phyloP scores from a whole-genome alignment of 345 rosid genomes.

The Dovyalis caffra region DNA sequence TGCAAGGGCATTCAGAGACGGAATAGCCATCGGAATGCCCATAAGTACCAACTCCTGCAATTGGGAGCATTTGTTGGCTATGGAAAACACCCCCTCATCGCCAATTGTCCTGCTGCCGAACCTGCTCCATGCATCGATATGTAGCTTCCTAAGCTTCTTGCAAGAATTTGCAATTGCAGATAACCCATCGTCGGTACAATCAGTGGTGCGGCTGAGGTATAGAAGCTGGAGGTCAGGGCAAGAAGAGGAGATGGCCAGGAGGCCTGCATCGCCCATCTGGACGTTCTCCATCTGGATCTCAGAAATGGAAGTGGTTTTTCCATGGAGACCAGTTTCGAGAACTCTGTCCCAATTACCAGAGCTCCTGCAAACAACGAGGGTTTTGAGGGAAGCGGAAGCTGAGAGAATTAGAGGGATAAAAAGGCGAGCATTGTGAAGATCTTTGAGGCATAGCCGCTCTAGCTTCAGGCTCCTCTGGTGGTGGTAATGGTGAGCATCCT shows the following conservation, averaged over 20 bases:
- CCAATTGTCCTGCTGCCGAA: conserved; percentile 36
- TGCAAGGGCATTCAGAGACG: conserved; percentile 32
- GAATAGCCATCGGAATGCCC: conserved; percentile 27
- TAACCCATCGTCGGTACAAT: conserved; percentile 45
- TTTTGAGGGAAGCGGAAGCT: conserved; percentile 20
- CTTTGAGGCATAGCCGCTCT: conserved; percentile 35
- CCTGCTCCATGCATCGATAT: conserved; percentile 45
- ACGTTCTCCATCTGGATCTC: conserved; percentile 50
- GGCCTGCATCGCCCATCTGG: conserved; percentile 42
- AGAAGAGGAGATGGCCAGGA: conserved; percentile 28
- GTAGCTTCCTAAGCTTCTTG: conserved; percentile 39
- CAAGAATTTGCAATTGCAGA: conserved; percentile 36
- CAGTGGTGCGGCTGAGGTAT: conserved; percentile 35
- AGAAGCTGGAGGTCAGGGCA: conserved; percentile 38
- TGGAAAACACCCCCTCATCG: conserved; percentile 27
- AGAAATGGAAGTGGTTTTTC: conserved; percentile 17
- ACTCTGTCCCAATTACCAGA: conserved; percentile 51
- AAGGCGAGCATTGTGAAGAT: conserved; percentile 41
- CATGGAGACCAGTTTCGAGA: conserved; percentile 19
- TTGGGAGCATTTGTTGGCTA: conserved; percentile 22
- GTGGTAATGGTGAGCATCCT: no score
- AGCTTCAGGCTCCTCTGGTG: background rate
- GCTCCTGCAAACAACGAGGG: conserved; percentile 41
- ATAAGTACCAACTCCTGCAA: conserved; percentile 45
- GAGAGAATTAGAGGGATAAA: conserved; percentile 34